phyloP scores from a whole-genome alignment of 2,329 filamentous ascomycete species.

The Teratosphaeria zuluensis region DNA sequence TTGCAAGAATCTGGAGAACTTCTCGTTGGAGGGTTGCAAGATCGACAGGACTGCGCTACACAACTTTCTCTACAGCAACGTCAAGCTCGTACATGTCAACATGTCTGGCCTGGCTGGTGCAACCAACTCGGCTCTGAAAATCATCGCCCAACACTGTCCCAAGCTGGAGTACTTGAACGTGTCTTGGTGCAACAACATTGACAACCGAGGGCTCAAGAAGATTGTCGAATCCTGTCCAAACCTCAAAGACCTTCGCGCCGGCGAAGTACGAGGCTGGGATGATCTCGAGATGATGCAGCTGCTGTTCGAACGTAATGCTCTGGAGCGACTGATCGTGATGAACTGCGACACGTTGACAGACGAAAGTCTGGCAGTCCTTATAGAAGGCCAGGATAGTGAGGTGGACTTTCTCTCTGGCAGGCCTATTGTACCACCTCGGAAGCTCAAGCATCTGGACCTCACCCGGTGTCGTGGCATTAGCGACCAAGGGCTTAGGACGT shows the following conservation, averaged over 20 bases:
- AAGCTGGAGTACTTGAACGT: constrained; percentile 79
- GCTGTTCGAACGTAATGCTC: constrained; percentile 68
- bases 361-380: constrained; percentile 59
- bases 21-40: constrained; percentile 79
- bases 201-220: constrained; percentile 62
- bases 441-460: constrained; percentile 73
- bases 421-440: constrained; percentile 66
- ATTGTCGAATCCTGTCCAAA: constrained; percentile 64
- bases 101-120: constrained; percentile 71
- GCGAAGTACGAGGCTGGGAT: constrained; percentile 73
- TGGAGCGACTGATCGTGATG: constrained; percentile 73
- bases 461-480: constrained; percentile 70
- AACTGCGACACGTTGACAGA: constrained; percentile 74
- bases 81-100: constrained; percentile 71
- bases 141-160: constrained; percentile 71
- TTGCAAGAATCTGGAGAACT: constrained; percentile 78
- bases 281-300: constrained; percentile 60
- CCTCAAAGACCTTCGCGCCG: constrained; percentile 69
- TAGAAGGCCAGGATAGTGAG: constrained; percentile 66
- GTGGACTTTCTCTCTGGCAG: constrained; percentile 71
- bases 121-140: constrained; percentile 75
- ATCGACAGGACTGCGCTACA: constrained; percentile 73
- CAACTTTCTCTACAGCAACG: constrained; percentile 69
- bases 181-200: constrained; percentile 84
- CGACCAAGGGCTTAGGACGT: constrained; percentile 56